These are phyloP conservation scores for Ascochyta pisi DNA, from an alignment of 2,329 filamentous ascomycete genomes.

Conservation along the genomic window DNA sequence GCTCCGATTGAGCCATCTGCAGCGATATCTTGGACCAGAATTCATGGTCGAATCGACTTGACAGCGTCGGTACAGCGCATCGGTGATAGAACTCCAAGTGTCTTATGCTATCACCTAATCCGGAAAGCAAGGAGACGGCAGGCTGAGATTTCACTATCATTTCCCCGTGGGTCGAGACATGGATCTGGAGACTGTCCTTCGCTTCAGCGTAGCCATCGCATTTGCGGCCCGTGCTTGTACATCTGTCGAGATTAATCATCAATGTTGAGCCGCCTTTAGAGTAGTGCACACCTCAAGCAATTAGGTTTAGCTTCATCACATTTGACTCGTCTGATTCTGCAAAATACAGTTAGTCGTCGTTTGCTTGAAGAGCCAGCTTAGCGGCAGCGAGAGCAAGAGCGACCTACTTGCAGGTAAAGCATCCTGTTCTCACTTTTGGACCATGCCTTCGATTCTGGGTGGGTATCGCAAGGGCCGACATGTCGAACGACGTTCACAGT, in stretches of 20 bases:
- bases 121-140: conserved; percentile 12
- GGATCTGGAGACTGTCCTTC: background rate
- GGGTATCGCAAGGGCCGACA: conserved; percentile 7
- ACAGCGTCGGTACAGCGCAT: conserved; percentile 47
- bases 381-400: background rate
- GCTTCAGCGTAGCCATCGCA: conserved; percentile 36
- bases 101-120: conserved; percentile 24
- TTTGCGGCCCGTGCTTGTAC: conserved; percentile 38
- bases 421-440: conserved; percentile 36
- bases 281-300: conserved; percentile 26
- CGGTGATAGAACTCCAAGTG: conserved; percentile 53
- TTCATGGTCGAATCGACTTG: conserved; percentile 39
- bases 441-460: conserved; percentile 17
- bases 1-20: conserved; percentile 52
- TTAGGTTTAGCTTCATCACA: conserved; percentile 31
- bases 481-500: background rate
- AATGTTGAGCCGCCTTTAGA: background rate
- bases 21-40: conserved; percentile 54
- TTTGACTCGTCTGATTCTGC: conserved; percentile 30
- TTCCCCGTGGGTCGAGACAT: background rate
- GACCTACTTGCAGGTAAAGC: conserved; percentile 37
- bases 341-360: background rate
- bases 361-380: background rate
- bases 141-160: background rate
- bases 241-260: conserved; percentile 27